Percentiles rank a stretch among this genome's conserved stretches.
These are phyloP conservation scores for Hemerocallis citrina DNA, from an alignment of 106 monocot genomes.

Conservation along the genomic window DNA sequence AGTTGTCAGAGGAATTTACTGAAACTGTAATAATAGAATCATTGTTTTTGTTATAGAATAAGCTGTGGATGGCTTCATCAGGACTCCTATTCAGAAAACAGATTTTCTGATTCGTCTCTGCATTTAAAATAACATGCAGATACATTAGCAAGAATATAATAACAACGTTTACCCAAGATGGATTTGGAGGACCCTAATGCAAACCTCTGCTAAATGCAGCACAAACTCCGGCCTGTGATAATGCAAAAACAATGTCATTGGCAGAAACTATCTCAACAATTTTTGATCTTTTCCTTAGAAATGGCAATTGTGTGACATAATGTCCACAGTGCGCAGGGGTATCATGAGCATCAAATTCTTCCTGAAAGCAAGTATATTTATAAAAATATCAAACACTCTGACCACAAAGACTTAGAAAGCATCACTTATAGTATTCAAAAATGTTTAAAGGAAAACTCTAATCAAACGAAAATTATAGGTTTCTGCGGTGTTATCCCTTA, in stretches of 20 bases:
- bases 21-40: constrained; percentile 87
- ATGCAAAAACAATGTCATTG: constrained; percentile 62
- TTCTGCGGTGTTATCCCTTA: too few species aligned
- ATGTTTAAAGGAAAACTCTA: too few species aligned
- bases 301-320: constrained; percentile 32
- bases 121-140: not conserved
- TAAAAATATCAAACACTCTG: too few species aligned
- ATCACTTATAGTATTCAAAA: too few species aligned
- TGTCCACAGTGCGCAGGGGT: constrained; percentile 53
- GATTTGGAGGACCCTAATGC: not conserved
- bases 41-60: constrained; percentile 87
- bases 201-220: constrained; percentile 84
- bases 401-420: too few species aligned
- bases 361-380: constrained; percentile 25
- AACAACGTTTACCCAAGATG: not conserved
- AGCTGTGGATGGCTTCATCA: constrained; percentile 80
- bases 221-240: constrained; percentile 71
- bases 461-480: too few species aligned
- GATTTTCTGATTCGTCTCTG: constrained; percentile 73
- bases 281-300: constrained; percentile 66
- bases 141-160: not conserved
- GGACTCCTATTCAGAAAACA: constrained; percentile 82
- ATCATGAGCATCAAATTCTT: constrained; percentile 75
- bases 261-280: constrained; percentile 78
- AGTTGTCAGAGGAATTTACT: constrained; percentile 76